Conservation (phyloP, 345 rosid genomes). For the Geranium rotundifolium region DNA sequence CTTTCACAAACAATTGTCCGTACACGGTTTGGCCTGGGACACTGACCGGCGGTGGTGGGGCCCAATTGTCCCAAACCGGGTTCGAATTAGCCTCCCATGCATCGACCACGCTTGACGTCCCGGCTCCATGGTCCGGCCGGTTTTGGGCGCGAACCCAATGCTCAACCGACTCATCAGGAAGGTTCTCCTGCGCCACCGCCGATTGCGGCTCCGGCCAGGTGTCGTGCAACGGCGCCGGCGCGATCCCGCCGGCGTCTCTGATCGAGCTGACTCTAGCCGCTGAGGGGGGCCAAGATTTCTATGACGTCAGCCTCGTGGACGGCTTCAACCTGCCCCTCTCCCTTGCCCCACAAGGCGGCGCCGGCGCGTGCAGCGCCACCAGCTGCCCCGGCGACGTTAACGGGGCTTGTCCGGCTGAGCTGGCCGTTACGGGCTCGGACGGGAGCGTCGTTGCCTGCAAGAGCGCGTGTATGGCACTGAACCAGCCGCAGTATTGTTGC, state of each 20-base stretch:
- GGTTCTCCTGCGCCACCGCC: constrained; percentile 20
- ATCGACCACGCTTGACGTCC: constrained; percentile 5
- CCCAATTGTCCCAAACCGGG: constrained; percentile 22
- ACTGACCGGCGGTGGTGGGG: constrained; percentile 7
- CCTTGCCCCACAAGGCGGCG: constrained; percentile 20
- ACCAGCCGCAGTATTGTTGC: constrained; percentile 26
- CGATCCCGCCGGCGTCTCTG: constrained; percentile 19
- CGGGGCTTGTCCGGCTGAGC: constrained; percentile 17
- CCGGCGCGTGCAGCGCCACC: constrained; percentile 8
- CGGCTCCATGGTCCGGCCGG: constrained; percentile 22
- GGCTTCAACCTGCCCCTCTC: constrained; percentile 33
- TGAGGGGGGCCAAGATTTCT: constrained; percentile 15
- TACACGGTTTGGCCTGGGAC: constrained; percentile 29
- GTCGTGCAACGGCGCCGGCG: constrained; percentile 21
- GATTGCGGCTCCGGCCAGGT: constrained; percentile 30
- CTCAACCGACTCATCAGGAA: constrained; percentile 13
- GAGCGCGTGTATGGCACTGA: constrained; percentile 26
- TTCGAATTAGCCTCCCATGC: constrained; percentile 11
- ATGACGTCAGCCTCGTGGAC: constrained; percentile 32
- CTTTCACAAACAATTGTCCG: constrained; percentile 23
- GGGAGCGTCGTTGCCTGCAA: constrained; percentile 23
- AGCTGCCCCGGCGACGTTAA: constrained; percentile 22
- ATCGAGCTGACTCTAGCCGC: constrained; percentile 17
- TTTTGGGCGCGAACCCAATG: constrained; percentile 29
- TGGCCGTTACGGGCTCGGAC: constrained; percentile 14